A percentile compares a stretch with the other conserved stretches of the same genome.
Conservation (phyloP, 768 basidiomycete genomes). For the Amanita muscaria region DNA sequence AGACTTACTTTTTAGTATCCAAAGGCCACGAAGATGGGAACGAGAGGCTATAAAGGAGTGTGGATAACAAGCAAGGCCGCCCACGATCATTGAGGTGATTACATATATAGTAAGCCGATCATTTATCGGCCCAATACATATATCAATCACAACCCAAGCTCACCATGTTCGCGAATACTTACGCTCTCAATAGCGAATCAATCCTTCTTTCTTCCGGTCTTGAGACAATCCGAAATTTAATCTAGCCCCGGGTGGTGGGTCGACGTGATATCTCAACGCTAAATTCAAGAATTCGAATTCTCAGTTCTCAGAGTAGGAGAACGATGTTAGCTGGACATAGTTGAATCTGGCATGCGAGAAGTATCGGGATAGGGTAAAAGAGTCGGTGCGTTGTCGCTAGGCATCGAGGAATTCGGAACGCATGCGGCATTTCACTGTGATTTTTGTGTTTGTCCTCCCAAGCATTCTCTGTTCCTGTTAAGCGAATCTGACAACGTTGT, state of each 20-base stretch:
- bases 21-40: too few relatives aligned
- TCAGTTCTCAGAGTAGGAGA: conserved; percentile 57
- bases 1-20: too few relatives aligned
- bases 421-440: too few relatives aligned
- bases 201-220: conserved; percentile 61
- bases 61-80: too few relatives aligned
- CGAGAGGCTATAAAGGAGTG: too few relatives aligned
- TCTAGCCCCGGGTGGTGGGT: conserved; percentile 58
- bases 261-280: conserved; percentile 61
- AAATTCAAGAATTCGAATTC: conserved; percentile 57
- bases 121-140: conserved; percentile 73
- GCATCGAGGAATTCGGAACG: too few relatives aligned
- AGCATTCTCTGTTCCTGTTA: too few relatives aligned
- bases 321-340: conserved; percentile 58
- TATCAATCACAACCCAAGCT: conserved; percentile 33
- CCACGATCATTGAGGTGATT: too few relatives aligned
- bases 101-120: too few relatives aligned
- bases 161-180: conserved; percentile 36
- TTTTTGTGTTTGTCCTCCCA: too few relatives aligned
- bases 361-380: conserved; percentile 15
- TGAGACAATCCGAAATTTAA: conserved; percentile 62
- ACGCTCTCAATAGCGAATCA: conserved; percentile 58
- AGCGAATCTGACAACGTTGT: too few relatives aligned
- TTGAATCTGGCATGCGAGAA: conserved; percentile 21
- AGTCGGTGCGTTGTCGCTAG: neutral